Percentiles rank a stretch among this genome's conserved stretches.
Conservation (phyloP, 306 rosid genomes). For the Dalbergia cochinchinensis region DNA sequence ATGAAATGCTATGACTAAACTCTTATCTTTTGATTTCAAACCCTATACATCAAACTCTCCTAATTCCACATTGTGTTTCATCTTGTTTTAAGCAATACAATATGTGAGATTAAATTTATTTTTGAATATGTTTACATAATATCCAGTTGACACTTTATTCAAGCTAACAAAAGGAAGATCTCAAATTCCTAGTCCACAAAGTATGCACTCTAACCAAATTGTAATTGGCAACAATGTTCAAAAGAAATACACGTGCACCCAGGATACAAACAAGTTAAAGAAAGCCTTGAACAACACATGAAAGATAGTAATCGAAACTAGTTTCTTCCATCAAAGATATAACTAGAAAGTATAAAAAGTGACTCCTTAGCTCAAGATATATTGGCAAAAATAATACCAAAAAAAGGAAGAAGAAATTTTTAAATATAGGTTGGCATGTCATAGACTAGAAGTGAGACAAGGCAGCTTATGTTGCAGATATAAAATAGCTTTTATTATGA, state of each 20-base stretch:
- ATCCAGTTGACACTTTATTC: background rate
- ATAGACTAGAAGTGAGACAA: background rate
- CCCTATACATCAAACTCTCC: too few relatives aligned
- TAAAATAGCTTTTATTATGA: background rate
- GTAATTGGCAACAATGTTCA: background rate
- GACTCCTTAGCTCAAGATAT: background rate
- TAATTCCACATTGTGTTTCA: too few relatives aligned
- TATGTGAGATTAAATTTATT: background rate
- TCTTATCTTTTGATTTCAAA: too few relatives aligned
- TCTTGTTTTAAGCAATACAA: too few relatives aligned
- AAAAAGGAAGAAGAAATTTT: background rate
- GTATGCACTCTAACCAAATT: background rate
- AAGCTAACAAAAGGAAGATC: background rate
- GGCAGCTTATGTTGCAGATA: background rate
- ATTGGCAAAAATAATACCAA: too few relatives aligned
- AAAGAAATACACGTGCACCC: background rate
- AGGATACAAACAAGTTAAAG: background rate
- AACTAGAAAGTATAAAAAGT: background rate
- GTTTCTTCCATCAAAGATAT: background rate
- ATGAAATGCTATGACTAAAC: too few relatives aligned
- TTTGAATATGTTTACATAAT: conserved; percentile 11
- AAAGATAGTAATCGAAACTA: background rate
- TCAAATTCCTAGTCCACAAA: background rate
- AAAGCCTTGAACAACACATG: conserved; percentile 15
- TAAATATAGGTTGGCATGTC: background rate